Conservation (phyloP, 2,329 filamentous ascomycete genomes). For the Penicillium sp. region DNA sequence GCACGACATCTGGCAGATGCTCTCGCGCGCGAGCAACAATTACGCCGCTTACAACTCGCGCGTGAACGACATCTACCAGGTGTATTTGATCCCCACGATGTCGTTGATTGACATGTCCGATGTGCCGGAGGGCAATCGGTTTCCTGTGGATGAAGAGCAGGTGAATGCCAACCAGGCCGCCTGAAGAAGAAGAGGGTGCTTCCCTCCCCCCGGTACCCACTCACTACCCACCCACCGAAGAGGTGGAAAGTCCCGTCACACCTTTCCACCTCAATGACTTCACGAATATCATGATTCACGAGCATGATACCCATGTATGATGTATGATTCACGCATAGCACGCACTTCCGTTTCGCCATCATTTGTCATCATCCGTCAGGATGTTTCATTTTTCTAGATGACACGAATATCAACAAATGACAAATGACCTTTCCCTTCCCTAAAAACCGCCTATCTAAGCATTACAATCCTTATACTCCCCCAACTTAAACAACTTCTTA, state of each 20-base stretch:
- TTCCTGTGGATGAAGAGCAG: not conserved
- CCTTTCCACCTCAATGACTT: no score
- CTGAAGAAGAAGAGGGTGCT: not conserved
- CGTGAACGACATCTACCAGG: slow-evolving; percentile 15
- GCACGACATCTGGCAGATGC: slow-evolving; percentile 20
- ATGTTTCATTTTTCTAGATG: no score
- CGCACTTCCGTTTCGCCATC: no score
- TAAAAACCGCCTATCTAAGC: slow-evolving; percentile 15
- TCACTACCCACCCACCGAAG: no score
- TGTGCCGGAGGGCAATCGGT: slow-evolving; percentile 4
- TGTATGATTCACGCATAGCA: no score
- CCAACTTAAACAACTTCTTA: slow-evolving; percentile 45
- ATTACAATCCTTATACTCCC: slow-evolving; percentile 34
- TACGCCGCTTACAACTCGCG: slow-evolving; percentile 20
- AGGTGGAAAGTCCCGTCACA: no score
- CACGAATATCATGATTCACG: no score
- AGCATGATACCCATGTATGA: no score
- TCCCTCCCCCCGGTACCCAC: no score
- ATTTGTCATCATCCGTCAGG: no score
- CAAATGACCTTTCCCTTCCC: no score
- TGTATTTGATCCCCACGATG: slow-evolving; percentile 14
- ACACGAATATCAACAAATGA: no score
- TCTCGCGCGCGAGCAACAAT: slow-evolving; percentile 22
- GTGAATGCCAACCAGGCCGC: not conserved
- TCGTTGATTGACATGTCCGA: slow-evolving; percentile 10